Base-by-base conservation (phyloP, 2,329 filamentous ascomycete genomes). In the Ophiostoma triangulosporum region DNA sequence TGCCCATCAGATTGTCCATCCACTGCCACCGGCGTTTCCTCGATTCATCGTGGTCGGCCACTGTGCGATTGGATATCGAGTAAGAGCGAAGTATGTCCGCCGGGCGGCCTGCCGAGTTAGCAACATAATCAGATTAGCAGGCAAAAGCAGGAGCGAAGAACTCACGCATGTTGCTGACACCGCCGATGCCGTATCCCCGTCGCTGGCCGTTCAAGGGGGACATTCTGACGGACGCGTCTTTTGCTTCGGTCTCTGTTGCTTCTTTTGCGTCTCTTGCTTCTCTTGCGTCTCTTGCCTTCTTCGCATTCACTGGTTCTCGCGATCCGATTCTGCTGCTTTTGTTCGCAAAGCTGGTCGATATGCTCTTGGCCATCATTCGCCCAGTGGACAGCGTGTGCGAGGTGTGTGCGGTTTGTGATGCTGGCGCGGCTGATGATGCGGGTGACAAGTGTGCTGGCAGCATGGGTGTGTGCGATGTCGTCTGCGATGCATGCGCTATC, bases 171-270 rank as follows among this genome's bases (percentile, higher is more conserved):
- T 70, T 70, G 0, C 68, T 67, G 14, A 63, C 64, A 2, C 68
- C 68, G 3, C 68, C 68, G 35, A 70, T 70, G 15, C 68, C 68
- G 52, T 69, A 70, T 3, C 67, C 65, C 24, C 68, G 60, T 29
- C 66, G 58, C 55, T 68, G 65, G 8, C 61, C n/a, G n/a, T n/a
- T n/a, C n/a, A n/a, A n/a, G n/a, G n/a, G n/a, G n/a, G n/a, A n/a
- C n/a, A n/a, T 35, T 8, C 29, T 20, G 36, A 24, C 14, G 32
- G 11, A 14, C 33, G 33, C 15, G 33, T 6, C 9, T 14, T 14
- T 3, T n/a, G 33, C 11, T 14, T 35, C 33, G 33, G 14, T n/a
- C 15, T n/a, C 33, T 5, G 12, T 29, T 11, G 22, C 17, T 3
- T 22, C 7, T 12, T 43, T 20, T 7, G n/a, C n/a, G 35, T 40